Evolutionary conservation across 306 rosid species (phyloP).

Genomic region (Phaseolus lunatus): DNA sequence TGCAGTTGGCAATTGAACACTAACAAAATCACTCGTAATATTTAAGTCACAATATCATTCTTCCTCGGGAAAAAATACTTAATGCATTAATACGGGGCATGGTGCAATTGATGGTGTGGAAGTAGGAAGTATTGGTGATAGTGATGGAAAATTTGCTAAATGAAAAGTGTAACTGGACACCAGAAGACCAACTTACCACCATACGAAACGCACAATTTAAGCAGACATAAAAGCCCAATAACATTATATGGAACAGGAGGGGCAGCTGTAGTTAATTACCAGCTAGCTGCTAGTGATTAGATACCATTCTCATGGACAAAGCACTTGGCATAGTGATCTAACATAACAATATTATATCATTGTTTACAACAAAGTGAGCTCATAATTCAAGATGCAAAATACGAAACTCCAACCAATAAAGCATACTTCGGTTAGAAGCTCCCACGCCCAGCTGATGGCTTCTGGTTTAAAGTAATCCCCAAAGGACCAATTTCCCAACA

Average conservation of each 20-base stretch:
- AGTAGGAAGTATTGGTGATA: background rate
- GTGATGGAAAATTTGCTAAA: constrained; percentile 12
- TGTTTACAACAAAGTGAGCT: constrained; percentile 8
- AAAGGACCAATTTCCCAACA: constrained; percentile 98
- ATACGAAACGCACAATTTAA: constrained; percentile 8
- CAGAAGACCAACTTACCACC: constrained; percentile 17
- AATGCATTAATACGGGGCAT: background rate
- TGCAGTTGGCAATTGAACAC: constrained; percentile 2
- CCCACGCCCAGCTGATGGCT: constrained; percentile 96
- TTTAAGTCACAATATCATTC: background rate
- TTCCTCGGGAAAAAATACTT: background rate
- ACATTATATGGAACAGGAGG: background rate
- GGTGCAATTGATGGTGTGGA: constrained; percentile 8
- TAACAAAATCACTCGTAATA: constrained; percentile 19
- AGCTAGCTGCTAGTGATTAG: background rate
- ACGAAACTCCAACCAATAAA: constrained; percentile 24
- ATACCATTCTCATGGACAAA: constrained; percentile 3
- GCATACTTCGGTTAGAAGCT: constrained; percentile 82
- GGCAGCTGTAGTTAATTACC: background rate
- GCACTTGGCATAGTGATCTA: background rate
- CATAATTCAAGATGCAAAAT: constrained; percentile 4
- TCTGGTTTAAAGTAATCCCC: constrained; percentile 92
- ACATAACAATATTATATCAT: constrained; percentile 12
- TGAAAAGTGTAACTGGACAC: background rate
- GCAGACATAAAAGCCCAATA: constrained; percentile 3